A percentile compares a stretch with the other conserved stretches of the same genome.
phyloP scores from a whole-genome alignment of 768 basidiomycete species.

The Aureoboletus auriporus region DNA sequence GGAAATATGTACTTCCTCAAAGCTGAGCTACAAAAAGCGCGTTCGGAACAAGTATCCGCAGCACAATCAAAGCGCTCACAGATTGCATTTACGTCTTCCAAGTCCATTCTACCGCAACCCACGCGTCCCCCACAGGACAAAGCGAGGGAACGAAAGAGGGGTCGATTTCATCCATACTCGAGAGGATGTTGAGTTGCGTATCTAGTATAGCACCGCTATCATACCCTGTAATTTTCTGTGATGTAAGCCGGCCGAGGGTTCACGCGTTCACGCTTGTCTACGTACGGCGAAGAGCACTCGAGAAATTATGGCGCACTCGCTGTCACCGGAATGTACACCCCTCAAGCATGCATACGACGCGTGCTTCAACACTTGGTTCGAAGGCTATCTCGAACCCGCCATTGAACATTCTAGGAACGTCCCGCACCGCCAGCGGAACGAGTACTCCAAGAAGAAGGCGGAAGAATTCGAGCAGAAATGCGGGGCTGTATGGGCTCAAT shows the following conservation, averaged over 20 bases:
- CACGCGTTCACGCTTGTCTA: background rate
- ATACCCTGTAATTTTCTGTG: constrained; percentile 4
- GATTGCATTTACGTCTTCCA: constrained; percentile 55
- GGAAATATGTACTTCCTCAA: constrained; percentile 20
- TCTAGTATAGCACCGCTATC: constrained; percentile 11
- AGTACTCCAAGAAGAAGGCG: constrained; percentile 73
- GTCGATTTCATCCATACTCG: constrained; percentile 28
- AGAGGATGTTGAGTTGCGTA: constrained; percentile 21
- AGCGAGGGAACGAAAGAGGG: constrained; percentile 14
- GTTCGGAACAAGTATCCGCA: constrained; percentile 56
- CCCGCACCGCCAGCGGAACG: constrained; percentile 44
- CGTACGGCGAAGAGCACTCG: too few relatives aligned
- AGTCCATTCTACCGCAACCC: constrained; percentile 9
- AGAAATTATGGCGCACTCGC: constrained; percentile 66
- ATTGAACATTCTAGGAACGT: constrained; percentile 40
- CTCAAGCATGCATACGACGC: constrained; percentile 87
- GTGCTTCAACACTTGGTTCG: constrained; percentile 98
- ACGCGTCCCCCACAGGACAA: constrained; percentile 15
- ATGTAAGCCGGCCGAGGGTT: constrained; percentile 15
- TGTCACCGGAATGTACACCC: constrained; percentile 82
- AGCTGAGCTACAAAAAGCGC: constrained; percentile 61
- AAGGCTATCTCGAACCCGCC: constrained; percentile 89
- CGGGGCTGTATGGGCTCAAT: constrained; percentile 76
- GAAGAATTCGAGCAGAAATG: constrained; percentile 86
- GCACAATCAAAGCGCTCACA: constrained; percentile 54